Percentiles rank a stretch among this genome's conserved stretches.
These are phyloP conservation scores for Akanthomyces muscarius DNA, from an alignment of 2,329 filamentous ascomycete genomes.

Conservation along the genomic window DNA sequence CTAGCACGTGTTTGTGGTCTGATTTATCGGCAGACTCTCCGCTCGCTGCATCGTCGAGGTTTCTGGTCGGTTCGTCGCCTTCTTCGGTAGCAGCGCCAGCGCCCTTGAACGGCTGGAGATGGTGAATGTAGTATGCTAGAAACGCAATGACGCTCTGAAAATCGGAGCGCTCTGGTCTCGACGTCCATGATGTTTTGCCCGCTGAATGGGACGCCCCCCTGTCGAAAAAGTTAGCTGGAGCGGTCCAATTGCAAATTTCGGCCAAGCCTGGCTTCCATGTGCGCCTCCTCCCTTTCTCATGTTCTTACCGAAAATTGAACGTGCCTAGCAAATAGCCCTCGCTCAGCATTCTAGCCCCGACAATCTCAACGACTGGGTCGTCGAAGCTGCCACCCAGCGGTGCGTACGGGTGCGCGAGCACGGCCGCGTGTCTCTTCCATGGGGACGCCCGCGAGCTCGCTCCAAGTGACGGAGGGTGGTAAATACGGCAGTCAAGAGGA, in stretches of 20 bases:
- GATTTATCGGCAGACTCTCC: neutral
- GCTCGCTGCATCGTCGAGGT: neutral
- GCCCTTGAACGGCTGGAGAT: constrained; percentile 42
- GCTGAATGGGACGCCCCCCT: constrained; percentile 74
- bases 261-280: too few species aligned
- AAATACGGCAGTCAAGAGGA: constrained; percentile 75
- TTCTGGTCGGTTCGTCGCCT: neutral
- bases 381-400: constrained; percentile 82
- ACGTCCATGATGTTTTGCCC: constrained; percentile 83
- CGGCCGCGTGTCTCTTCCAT: constrained; percentile 49
- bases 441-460: constrained; percentile 29
- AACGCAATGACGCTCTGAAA: constrained; percentile 82
- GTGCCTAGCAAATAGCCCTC: constrained; percentile 74
- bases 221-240: constrained; percentile 19
- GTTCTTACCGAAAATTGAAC: constrained; percentile 80
- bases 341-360: constrained; percentile 61
- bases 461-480: constrained; percentile 56
- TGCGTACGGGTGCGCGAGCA: constrained; percentile 89
- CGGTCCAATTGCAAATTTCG: neutral
- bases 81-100: neutral
- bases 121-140: constrained; percentile 67
- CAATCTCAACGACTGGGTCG: constrained; percentile 69
- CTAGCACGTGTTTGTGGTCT: constrained; percentile 31
- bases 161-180: constrained; percentile 73
- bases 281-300: too few species aligned